These are phyloP conservation scores for Ganoderma leucocontextum DNA, from an alignment of 1,284 basidiomycete genomes.

Conservation along the genomic window DNA sequence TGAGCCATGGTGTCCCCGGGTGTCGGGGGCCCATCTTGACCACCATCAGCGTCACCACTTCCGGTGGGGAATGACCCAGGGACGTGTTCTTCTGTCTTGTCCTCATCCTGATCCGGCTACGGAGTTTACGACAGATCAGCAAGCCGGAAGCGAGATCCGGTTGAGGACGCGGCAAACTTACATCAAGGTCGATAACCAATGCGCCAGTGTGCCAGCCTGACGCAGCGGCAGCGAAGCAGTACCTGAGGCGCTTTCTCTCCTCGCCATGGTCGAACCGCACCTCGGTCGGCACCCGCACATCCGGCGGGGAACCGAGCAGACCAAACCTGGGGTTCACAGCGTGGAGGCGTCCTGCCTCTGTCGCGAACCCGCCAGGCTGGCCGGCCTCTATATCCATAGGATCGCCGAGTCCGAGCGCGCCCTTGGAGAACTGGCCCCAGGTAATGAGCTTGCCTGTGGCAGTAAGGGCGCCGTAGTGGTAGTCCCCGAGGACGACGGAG, in stretches of 20 bases:
- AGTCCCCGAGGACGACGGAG: constrained; percentile 88
- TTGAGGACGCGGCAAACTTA: constrained; percentile 35
- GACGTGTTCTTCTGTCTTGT: constrained; percentile 20
- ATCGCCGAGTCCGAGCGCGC: constrained; percentile 87
- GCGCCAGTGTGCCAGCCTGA: constrained; percentile 91
- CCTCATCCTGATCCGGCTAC: constrained; percentile 28
- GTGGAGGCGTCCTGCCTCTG: constrained; percentile 44
- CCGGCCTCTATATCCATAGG: constrained; percentile 60
- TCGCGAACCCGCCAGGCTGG: constrained; percentile 66
- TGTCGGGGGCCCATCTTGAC: not conserved
- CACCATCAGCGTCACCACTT: not conserved
- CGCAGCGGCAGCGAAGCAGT: constrained; percentile 81
- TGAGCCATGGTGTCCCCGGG: constrained; percentile 16
- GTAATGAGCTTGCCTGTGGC: constrained; percentile 79
- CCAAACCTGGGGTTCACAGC: constrained; percentile 43
- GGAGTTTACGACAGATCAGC: not conserved
- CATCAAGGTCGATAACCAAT: constrained; percentile 82
- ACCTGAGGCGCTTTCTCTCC: constrained; percentile 60
- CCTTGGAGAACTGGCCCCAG: constrained; percentile 83
- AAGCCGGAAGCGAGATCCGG: too few relatives aligned
- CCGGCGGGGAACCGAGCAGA: constrained; percentile 48
- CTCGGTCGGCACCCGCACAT: constrained; percentile 67
- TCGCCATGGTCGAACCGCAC: constrained; percentile 72
- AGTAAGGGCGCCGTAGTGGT: constrained; percentile 88
- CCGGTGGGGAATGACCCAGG: constrained; percentile 25